A percentile compares a stretch with the other conserved stretches of the same genome.
Conservation (phyloP, 2,329 filamentous ascomycete species). For the Microdochium trichocladiopsis region DNA sequence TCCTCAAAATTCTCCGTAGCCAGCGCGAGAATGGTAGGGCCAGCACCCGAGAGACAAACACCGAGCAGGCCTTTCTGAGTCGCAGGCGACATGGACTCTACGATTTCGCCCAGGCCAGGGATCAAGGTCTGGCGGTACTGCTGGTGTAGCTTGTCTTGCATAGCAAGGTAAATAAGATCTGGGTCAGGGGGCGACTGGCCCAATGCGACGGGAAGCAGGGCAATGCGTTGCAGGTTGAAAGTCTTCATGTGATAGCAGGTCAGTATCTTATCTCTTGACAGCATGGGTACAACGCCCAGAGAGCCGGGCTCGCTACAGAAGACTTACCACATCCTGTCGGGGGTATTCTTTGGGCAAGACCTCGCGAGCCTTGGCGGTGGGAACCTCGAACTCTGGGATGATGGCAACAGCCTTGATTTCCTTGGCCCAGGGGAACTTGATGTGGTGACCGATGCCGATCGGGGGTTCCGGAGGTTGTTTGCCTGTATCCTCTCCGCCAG, state of each 20-base stretch:
- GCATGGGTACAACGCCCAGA: slow-evolving; percentile 1
- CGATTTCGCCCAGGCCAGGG: slow-evolving; percentile 83
- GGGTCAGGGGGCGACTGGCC: slow-evolving; percentile 86
- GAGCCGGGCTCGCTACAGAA: background rate
- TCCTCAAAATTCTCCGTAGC: slow-evolving; percentile 84
- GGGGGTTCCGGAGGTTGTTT: slow-evolving; percentile 83
- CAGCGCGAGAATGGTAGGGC: slow-evolving; percentile 88
- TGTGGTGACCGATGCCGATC: slow-evolving; percentile 87
- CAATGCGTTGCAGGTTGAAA: slow-evolving; percentile 93
- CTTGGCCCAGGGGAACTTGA: slow-evolving; percentile 87
- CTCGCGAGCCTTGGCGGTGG: slow-evolving; percentile 83
- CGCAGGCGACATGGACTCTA: slow-evolving; percentile 82
- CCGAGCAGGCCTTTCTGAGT: slow-evolving; percentile 84
- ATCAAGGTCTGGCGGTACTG: slow-evolving; percentile 90
- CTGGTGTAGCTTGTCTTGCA: slow-evolving; percentile 98
- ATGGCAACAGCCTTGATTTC: slow-evolving; percentile 97
- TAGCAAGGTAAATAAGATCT: slow-evolving; percentile 90
- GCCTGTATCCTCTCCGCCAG: slow-evolving; percentile 87
- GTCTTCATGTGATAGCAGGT: slow-evolving; percentile 34
- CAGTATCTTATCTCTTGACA: background rate
- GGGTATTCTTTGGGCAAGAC: slow-evolving; percentile 78
- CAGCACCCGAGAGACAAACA: slow-evolving; percentile 90
- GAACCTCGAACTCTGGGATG: slow-evolving; percentile 91
- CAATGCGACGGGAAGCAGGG: slow-evolving; percentile 81
- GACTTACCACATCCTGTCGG: slow-evolving; percentile 71